Evolutionary conservation across 805 yeast species (phyloP).

Genomic region (Candida saitoana): DNA sequence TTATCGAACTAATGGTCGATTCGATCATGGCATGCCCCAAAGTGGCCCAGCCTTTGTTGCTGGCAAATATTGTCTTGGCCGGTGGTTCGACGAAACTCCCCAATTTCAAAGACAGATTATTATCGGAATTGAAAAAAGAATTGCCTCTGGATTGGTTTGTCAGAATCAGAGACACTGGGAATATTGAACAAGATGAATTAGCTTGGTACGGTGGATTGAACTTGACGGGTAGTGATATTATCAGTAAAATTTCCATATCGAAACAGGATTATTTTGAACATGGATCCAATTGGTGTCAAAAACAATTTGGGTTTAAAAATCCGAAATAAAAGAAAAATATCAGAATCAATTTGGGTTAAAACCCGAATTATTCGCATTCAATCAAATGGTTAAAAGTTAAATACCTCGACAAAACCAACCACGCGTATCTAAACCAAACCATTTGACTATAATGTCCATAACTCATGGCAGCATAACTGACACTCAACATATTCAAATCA

Average conservation of each 20-base stretch:
- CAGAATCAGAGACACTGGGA: conserved; percentile 25
- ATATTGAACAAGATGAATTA: conserved; percentile 18
- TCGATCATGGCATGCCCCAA: conserved; percentile 69
- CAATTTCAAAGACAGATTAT: conserved; percentile 61
- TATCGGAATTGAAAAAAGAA: conserved; percentile 58
- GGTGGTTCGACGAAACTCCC: conserved; percentile 81
- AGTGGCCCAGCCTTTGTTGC: conserved; percentile 65
- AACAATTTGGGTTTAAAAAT: conserved; percentile 45
- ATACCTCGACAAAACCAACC: conserved; percentile 77
- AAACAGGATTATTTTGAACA: conserved; percentile 82
- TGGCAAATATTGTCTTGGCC: conserved; percentile 70
- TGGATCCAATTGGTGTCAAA: conserved; percentile 60
- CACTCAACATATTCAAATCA: conserved; percentile 37
- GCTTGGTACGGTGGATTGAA: conserved; percentile 37
- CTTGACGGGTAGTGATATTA: conserved; percentile 36
- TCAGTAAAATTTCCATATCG: conserved; percentile 56
- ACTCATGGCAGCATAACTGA: conserved; percentile 66
- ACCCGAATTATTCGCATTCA: conserved; percentile 1
- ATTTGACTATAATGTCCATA: conserved; percentile 83
- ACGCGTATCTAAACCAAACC: conserved; percentile 92
- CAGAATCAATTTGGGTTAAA: no score
- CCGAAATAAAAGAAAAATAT: conserved; percentile 6
- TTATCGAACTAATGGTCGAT: conserved; percentile 76
- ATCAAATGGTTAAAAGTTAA: conserved; percentile 69
- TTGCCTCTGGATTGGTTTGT: conserved; percentile 71